Conservation (phyloP, 2,329 filamentous ascomycete species). For the Ceratocystis variospora region DNA sequence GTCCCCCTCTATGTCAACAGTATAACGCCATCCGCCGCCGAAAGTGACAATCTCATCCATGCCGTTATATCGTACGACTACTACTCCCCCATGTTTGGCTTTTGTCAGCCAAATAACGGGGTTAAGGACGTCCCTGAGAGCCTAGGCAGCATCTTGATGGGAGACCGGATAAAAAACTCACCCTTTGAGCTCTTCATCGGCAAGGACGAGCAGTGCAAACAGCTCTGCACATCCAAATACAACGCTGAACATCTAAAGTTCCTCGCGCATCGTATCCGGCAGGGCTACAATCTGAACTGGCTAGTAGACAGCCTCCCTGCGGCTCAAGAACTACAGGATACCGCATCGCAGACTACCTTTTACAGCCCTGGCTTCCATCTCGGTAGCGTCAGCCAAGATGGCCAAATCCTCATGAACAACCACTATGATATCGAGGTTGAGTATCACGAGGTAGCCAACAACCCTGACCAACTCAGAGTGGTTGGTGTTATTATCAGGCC, state of each 20-base stretch:
- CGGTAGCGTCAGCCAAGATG: constrained; percentile 34
- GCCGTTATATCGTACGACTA: constrained; percentile 96
- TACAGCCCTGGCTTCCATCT: constrained; percentile 87
- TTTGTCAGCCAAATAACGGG: constrained; percentile 67
- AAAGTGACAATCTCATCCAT: constrained; percentile 65
- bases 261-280: constrained; percentile 65
- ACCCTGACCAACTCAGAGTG: constrained; percentile 61
- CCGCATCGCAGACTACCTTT: constrained; percentile 61
- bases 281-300: constrained; percentile 91
- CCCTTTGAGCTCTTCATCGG: constrained; percentile 82
- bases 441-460: constrained; percentile 61
- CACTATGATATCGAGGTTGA: constrained; percentile 92
- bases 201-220: constrained; percentile 74
- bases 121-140: constrained; percentile 61
- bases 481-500: constrained; percentile 87
- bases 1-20: constrained; percentile 89
- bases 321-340: constrained; percentile 67
- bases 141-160: constrained; percentile 90
- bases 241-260: constrained; percentile 56
- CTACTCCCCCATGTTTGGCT: constrained; percentile 76
- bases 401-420: constrained; percentile 61
- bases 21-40: constrained; percentile 70
- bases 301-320: constrained; percentile 87
- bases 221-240: constrained; percentile 55
- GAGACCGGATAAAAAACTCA: constrained; percentile 93